Evolutionary conservation across 495 filamentous ascomycete genomes (phyloP).

Genomic region (Cryomyces minteri): DNA sequence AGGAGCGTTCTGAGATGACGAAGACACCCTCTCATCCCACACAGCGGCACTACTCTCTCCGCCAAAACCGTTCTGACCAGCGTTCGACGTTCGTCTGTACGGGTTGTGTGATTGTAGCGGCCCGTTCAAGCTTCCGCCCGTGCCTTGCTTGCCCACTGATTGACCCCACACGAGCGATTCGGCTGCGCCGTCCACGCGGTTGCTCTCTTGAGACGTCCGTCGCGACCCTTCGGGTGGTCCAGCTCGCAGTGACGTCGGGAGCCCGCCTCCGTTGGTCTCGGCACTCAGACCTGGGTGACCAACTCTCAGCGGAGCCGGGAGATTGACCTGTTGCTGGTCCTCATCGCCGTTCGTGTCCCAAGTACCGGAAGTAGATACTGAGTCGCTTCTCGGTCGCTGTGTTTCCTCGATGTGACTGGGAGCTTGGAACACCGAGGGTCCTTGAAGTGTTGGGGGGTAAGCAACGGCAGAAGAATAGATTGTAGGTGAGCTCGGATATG

Average conservation of each 20-base stretch:
- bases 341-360: slow-evolving; percentile 7
- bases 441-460: slow-evolving; percentile 5
- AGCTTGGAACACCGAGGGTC: not conserved
- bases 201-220: not conserved
- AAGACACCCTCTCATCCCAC: too few species aligned
- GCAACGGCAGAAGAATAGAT: not conserved
- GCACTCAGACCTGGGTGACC: slow-evolving; percentile 1
- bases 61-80: too few species aligned
- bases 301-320: slow-evolving; percentile 8
- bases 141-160: too few species aligned
- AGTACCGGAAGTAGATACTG: slow-evolving; percentile 4
- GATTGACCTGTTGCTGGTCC: slow-evolving; percentile 1
- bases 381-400: slow-evolving; percentile 5
- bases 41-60: too few species aligned
- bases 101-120: too few species aligned
- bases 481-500: slow-evolving; percentile 12
- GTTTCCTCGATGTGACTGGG: not conserved
- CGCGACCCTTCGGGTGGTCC: slow-evolving; percentile 1
- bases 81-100: too few species aligned
- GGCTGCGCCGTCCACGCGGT: not conserved
- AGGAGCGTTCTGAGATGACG: too few species aligned
- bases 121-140: too few species aligned
- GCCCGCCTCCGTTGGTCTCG: not conserved
- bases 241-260: slow-evolving; percentile 5
- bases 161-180: too few species aligned